phyloP scores from a whole-genome alignment of 2,329 filamentous ascomycete genomes.

The Colletotrichum higginsianum region DNA sequence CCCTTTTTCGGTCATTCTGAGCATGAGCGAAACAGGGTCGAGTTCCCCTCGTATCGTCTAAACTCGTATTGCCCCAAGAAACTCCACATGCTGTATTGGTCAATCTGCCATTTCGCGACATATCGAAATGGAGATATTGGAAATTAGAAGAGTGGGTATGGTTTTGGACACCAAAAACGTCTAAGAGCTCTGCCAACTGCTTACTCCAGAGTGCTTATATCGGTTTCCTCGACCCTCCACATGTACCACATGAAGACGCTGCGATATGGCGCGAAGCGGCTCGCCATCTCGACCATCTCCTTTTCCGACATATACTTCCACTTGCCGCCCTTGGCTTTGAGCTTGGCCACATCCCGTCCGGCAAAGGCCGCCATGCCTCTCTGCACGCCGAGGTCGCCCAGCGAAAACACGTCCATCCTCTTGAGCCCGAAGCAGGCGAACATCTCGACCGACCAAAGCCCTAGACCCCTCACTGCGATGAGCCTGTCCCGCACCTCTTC shows the following conservation, averaged over 20 bases:
- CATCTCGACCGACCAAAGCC: conserved; percentile 96
- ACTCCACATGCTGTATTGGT: conserved; percentile 6
- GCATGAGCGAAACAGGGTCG: not conserved
- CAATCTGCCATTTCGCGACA: conserved; percentile 6
- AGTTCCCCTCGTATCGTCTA: not conserved
- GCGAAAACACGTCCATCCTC: conserved; percentile 92
- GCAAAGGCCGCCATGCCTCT: conserved; percentile 91
- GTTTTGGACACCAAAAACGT: not conserved
- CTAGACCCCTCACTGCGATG: conserved; percentile 88
- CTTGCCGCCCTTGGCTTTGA: conserved; percentile 84
- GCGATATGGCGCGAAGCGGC: conserved; percentile 87
- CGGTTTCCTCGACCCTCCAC: conserved; percentile 89
- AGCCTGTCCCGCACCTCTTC: conserved; percentile 88
- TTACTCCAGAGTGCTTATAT: conserved; percentile 74
- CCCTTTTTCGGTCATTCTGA: not conserved
- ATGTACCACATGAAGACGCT: conserved; percentile 99
- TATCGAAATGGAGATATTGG: not conserved
- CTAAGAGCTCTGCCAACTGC: conserved; percentile 32
- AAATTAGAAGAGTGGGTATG: not conserved
- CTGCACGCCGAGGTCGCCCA: conserved; percentile 94
- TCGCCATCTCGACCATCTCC: conserved; percentile 89
- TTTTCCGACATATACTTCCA: conserved; percentile 98
- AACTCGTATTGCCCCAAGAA: not conserved
- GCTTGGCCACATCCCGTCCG: conserved; percentile 85
- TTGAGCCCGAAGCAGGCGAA: conserved; percentile 97